Percentiles rank a stretch among this genome's conserved stretches.
Evolutionary conservation across 2,329 filamentous ascomycete genomes (phyloP).

Genomic region (Talaromyces sp.): DNA sequence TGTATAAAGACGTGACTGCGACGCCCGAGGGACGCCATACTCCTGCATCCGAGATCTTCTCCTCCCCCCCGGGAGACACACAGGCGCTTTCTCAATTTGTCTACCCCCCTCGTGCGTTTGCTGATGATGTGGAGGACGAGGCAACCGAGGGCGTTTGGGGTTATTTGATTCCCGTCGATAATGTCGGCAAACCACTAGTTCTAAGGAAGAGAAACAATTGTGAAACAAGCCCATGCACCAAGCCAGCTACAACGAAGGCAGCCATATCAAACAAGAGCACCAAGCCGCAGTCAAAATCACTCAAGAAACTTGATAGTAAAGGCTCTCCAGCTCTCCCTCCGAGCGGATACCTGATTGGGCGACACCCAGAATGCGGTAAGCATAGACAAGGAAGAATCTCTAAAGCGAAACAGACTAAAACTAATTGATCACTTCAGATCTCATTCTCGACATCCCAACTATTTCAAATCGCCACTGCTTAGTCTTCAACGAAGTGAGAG

Average conservation of each 20-base stretch:
- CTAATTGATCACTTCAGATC: slow-evolving; percentile 46
- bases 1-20: slow-evolving; percentile 62
- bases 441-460: slow-evolving; percentile 67
- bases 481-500: slow-evolving; percentile 50
- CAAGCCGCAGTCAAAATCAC: slow-evolving; percentile 43
- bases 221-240: slow-evolving; percentile 32
- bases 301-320: slow-evolving; percentile 54
- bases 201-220: slow-evolving; percentile 70
- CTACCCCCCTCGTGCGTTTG: slow-evolving; percentile 63
- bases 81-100: slow-evolving; percentile 77
- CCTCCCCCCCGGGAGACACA: slow-evolving; percentile 68
- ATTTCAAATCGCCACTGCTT: slow-evolving; percentile 73
- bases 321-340: slow-evolving; percentile 54
- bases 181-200: slow-evolving; percentile 64
- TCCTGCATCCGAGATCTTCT: slow-evolving; percentile 40
- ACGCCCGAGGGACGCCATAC: slow-evolving; percentile 58
- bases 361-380: slow-evolving; percentile 90
- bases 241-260: slow-evolving; percentile 28
- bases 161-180: slow-evolving; percentile 78
- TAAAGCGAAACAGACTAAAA: neutral
- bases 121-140: slow-evolving; percentile 81
- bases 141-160: slow-evolving; percentile 87
- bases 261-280: slow-evolving; percentile 30
- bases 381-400: slow-evolving; percentile 17
- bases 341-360: slow-evolving; percentile 82